Conservation (phyloP, 805 yeast genomes). For the Barnettozyma pratensis region DNA sequence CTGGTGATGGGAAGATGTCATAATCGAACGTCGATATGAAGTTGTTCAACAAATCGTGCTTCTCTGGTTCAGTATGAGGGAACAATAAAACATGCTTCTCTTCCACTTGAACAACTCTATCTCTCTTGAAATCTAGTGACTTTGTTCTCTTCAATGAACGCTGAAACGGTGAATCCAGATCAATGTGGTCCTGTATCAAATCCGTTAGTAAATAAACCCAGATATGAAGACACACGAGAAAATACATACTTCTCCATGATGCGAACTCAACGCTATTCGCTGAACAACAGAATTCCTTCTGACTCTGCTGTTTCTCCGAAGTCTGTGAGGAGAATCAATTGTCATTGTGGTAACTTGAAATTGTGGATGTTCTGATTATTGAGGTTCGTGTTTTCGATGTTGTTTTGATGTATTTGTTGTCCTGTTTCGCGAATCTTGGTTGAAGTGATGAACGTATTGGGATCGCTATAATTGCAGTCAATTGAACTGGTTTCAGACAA, state of each 20-base stretch:
- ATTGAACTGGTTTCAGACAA: too few species aligned
- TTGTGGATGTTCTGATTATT: neutral
- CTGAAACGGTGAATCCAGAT: neutral
- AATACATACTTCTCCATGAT: slow-evolving; percentile 30
- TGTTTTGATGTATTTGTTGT: too few species aligned
- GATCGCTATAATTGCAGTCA: too few species aligned
- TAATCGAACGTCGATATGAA: slow-evolving; percentile 37
- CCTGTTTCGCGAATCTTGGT: too few species aligned
- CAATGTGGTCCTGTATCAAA: slow-evolving; percentile 4
- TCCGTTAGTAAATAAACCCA: too few species aligned
- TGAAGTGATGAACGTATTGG: too few species aligned
- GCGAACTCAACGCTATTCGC: slow-evolving; percentile 50
- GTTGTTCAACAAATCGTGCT: slow-evolving; percentile 28
- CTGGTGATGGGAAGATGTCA: slow-evolving; percentile 34
- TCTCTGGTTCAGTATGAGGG: slow-evolving; percentile 31
- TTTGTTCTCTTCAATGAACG: slow-evolving; percentile 12
- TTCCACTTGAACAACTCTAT: neutral
- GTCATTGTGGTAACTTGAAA: slow-evolving; percentile 14
- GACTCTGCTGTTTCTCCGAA: slow-evolving; percentile 28
- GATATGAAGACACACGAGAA: neutral
- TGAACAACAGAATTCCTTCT: slow-evolving; percentile 62
- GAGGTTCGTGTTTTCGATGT: neutral
- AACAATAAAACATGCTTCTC: slow-evolving; percentile 5
- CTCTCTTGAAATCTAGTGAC: slow-evolving; percentile 4
- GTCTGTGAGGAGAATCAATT: slow-evolving; percentile 8